Base-by-base conservation (phyloP, 163 green algal genomes). In the Trebouxiophyceae sp. region DNA sequence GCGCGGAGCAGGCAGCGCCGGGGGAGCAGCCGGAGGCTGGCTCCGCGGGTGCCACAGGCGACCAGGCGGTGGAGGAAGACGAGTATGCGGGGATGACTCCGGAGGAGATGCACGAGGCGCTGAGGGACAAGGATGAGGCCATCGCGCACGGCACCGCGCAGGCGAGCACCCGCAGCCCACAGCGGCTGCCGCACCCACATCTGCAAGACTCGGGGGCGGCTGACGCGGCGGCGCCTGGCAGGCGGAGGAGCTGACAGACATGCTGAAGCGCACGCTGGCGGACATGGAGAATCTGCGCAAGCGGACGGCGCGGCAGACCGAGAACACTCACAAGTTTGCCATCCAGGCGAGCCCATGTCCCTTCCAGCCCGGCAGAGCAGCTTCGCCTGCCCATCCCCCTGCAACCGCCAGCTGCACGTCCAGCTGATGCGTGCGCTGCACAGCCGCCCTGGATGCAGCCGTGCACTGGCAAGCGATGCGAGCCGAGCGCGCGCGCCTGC, bases 241-340 rank as follows among this genome's bases (percentile, higher is more conserved):
- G 75, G 31, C 67, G 3, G 72, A 63, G 8, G 73, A 85, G 7
- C 39, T 75, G 44, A 83, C 85, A 46, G 83, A 92, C 57, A 82
- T 75, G 50, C 54, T 92, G 33, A 45, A 89, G 54, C 72, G 79
- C 26, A 73, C 79, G 26, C 66, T 95, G 29, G 93, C 91, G 7
- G 93, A 98, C 55, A 96, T 97, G 91, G 87, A 98, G 70, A 97
- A 97, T 70, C 65, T 97, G 56, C 75, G 90, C 31, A 73, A 89
- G 31, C 80, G 93, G 23, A 89, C 87, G n/a, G 57, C 70, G 0
- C 73, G 86, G 1, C 81, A 95, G 63, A 70, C 84, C n/a, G 85
- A 95, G 26, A 78, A 80, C 23, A 73, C 82, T 30, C 84, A 89
- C 54, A 89, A 90, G 66, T 97, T 93, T 77, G 93, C 89, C 0